Conservation (phyloP, 176 grass and related monocot species). For the Tuctoria greenei region DNA sequence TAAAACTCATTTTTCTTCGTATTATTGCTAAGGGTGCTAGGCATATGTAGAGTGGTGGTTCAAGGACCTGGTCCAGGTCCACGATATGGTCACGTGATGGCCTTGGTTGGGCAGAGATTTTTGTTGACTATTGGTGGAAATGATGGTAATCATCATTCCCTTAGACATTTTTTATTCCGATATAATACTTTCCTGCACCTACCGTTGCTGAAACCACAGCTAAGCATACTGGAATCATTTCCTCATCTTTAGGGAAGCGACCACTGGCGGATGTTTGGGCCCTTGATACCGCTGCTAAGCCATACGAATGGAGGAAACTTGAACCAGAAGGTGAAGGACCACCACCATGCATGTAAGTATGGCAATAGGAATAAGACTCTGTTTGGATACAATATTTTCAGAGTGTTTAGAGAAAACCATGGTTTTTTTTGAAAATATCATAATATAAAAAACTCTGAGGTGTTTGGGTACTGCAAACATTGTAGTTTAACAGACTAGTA, state of each 20-base stretch:
- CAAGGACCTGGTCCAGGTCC: slow-evolving; percentile 98
- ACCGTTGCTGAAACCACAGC: not conserved
- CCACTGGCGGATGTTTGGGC: slow-evolving; percentile 99
- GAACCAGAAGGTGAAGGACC: slow-evolving; percentile 99
- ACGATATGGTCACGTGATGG: slow-evolving; percentile 98
- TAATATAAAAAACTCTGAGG: no score
- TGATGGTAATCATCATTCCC: slow-evolving; percentile 70
- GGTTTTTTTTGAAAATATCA: no score
- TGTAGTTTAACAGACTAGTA: no score
- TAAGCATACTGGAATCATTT: slow-evolving; percentile 25
- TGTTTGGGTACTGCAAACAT: no score
- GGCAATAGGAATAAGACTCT: not conserved
- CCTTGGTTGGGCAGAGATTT: slow-evolving; percentile 99
- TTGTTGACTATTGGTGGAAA: slow-evolving; percentile 99
- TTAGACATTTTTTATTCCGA: slow-evolving; percentile 25
- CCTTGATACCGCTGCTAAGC: slow-evolving; percentile 97
- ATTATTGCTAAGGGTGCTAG: slow-evolving; percentile 42
- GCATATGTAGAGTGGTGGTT: slow-evolving; percentile 80
- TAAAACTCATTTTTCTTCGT: slow-evolving; percentile 18
- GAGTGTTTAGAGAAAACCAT: no score
- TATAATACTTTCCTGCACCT: slow-evolving; percentile 5
- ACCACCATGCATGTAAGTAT: slow-evolving; percentile 98
- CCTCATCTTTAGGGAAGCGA: slow-evolving; percentile 64
- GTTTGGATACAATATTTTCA: not conserved
- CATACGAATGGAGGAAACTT: slow-evolving; percentile 99